Percentiles rank a stretch among this genome's conserved stretches.
Conservation (phyloP, 2,329 filamentous ascomycete genomes). For the Verticillium nonalfalfae region DNA sequence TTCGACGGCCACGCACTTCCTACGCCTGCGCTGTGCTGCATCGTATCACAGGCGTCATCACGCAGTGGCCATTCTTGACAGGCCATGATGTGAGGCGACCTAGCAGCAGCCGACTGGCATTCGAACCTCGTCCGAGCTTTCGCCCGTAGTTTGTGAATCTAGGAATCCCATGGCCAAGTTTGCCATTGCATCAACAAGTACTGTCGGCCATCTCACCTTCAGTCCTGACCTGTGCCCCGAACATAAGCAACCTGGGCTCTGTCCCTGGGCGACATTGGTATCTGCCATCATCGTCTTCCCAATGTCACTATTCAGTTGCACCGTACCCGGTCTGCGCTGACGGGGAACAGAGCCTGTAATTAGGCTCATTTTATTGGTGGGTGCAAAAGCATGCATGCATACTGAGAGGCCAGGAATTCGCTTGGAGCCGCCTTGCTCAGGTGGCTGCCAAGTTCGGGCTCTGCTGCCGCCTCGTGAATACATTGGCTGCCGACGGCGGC, state of each 20-base stretch:
- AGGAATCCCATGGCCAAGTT: background rate
- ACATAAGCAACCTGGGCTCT: background rate
- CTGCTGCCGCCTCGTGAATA: background rate
- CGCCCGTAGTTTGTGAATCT: background rate
- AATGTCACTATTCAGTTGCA: background rate
- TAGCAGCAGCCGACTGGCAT: background rate
- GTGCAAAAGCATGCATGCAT: slow-evolving; percentile 7
- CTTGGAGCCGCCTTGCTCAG: background rate
- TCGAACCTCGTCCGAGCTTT: background rate
- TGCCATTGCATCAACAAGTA: background rate
- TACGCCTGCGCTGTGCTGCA: background rate
- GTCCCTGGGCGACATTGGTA: background rate
- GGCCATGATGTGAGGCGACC: background rate
- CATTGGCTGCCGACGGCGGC: background rate
- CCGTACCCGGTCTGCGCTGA: slow-evolving; percentile 4
- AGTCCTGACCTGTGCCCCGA: background rate
- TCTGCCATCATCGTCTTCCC: background rate
- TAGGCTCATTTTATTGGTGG: slow-evolving; percentile 11
- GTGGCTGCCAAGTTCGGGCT: background rate
- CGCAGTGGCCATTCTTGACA: background rate
- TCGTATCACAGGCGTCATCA: background rate
- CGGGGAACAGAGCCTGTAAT: background rate
- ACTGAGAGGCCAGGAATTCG: background rate
- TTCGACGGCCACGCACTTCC: background rate
- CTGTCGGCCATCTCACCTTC: background rate